Evolutionary conservation across 768 basidiomycete genomes (phyloP), one percentile per base, ranked within the genome.

Genomic region (Termitomyces bulborhizus): DNA sequence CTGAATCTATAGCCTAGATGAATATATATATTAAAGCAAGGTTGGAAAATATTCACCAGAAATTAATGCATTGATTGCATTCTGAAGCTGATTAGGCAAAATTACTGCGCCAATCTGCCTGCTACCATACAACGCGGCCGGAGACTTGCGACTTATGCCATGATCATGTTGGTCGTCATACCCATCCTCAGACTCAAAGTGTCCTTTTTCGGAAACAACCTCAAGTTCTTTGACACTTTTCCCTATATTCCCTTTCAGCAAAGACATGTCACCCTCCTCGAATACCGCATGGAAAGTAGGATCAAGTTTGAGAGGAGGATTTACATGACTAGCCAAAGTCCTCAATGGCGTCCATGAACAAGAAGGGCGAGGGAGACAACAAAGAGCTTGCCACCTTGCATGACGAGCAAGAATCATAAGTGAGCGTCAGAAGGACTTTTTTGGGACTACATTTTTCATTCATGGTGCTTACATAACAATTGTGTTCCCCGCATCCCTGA

Each of bases 41-140:
- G 40, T 12, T 34, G 55, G 52, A 51, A 53, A 53, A 42, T 16
- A 55, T 73, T 59, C 58, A 89, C 90, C 80, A 53, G 80, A 73
- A 56, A 98, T 88, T 51, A 94, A 75, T 9, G 68, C 62, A 55
- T 78, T 76, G 47, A 97, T 85, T 4, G 86, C 72, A 12, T 74
- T 73, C 60, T 85, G 79, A 42, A 98, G 74, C 67, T 93, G 86
- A 8, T 77, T 68, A 0, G 94, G 87, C 12, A 98, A 63, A 12
- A 86, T 71, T 7, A 93, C 82, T 43, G 84, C 72, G 8, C 91
- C 90, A 46, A 91, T 77, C 42, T 78, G 72, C 55, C 83, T 76
- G 61, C 88, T 86, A 16, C 93, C 95, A 67, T 90, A 90, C 24
- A 75, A 72, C 18, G 93, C 92, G 21, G 90, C 92, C 42, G 90